Base-by-base conservation (phyloP, 257 asterid species). In the Linderniella brevidens region DNA sequence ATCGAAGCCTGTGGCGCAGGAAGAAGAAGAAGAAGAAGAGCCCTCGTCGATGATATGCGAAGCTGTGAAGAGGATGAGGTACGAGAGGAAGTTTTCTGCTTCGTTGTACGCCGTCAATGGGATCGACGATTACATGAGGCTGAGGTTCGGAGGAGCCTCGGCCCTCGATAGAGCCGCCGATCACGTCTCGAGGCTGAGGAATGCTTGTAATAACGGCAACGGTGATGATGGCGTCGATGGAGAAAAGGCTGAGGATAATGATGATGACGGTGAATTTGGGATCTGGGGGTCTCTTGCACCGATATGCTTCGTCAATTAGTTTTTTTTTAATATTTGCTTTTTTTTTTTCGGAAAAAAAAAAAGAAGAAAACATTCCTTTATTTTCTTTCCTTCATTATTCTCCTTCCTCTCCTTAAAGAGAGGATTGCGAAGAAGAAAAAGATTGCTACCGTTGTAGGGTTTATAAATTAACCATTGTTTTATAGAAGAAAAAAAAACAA, bases 21-120 rank as follows among this genome's bases (percentile, higher is more conserved):
- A n/a, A n/a, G n/a, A 38, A 12, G 52, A 50, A 3, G 19, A 61
- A 51, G 72, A 41, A 49, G 64, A 25, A 41, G 74, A 65, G 25
- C 64, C 58, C 43, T 63, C 75, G 5, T 35, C 47, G 57, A 64
- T 65, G 63, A 14, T 72, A 19, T 65, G 55, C 35, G 87, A 77
- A 60, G 73, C 72, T 1, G 71, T 74, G 81, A 69, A 64, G 65
- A 63, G 81, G 58, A 70, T 77, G 87, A 75, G 63, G 50, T 78
- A 75, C 19, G 90, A 78, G 65, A 69, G 90, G 68, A 75, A 75
- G 48, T 67, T 75, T 52, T 78, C 90, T 1, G 90, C 90, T 20
- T 69, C 84, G 8, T 66, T 75, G 5, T 78, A 78, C 35, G 85
- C 90, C 0, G 72, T 78, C 53, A 78, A 75, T 49, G 90, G 90